A percentile compares a stretch with the other conserved stretches of the same genome.
Conservation (phyloP, 75 land plant species). For the Larix kaempferi region DNA sequence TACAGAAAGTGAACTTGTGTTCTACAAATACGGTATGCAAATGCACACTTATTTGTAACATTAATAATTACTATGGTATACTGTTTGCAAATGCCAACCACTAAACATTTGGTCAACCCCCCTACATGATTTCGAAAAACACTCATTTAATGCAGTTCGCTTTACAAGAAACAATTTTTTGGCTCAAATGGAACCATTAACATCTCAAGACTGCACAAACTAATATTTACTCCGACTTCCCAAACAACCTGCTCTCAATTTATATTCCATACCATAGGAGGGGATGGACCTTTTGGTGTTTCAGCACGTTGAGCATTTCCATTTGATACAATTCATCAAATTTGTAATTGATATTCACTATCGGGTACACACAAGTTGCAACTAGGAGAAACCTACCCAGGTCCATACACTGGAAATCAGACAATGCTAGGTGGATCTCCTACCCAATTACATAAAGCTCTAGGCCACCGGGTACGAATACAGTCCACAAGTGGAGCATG, state of each 20-base stretch:
- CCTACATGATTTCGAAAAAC: neutral
- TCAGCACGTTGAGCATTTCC: neutral
- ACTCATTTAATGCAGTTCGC: neutral
- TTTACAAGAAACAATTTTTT: slow-evolving; percentile 4
- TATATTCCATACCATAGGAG: neutral
- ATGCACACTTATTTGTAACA: no score
- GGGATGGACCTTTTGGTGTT: neutral
- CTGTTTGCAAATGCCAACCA: neutral
- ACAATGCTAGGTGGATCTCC: slow-evolving; percentile 97
- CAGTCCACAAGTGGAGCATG: slow-evolving; percentile 97
- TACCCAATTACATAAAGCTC: slow-evolving; percentile 86
- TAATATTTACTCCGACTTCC: neutral
- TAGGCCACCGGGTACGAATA: slow-evolving; percentile 96
- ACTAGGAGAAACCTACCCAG: neutral
- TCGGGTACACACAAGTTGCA: neutral
- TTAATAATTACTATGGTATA: neutral
- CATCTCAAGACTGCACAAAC: neutral
- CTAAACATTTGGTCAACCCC: neutral
- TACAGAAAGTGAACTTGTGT: neutral
- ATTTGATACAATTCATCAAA: neutral
- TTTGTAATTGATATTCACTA: neutral
- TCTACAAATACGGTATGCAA: no score
- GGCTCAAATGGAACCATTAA: neutral
- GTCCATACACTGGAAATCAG: slow-evolving; percentile 14
- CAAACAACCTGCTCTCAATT: slow-evolving; percentile 1